Evolutionary conservation across 495 filamentous ascomycete species (phyloP), one percentile per base, ranked within the genome.

Genomic region (Neurospora sp.): DNA sequence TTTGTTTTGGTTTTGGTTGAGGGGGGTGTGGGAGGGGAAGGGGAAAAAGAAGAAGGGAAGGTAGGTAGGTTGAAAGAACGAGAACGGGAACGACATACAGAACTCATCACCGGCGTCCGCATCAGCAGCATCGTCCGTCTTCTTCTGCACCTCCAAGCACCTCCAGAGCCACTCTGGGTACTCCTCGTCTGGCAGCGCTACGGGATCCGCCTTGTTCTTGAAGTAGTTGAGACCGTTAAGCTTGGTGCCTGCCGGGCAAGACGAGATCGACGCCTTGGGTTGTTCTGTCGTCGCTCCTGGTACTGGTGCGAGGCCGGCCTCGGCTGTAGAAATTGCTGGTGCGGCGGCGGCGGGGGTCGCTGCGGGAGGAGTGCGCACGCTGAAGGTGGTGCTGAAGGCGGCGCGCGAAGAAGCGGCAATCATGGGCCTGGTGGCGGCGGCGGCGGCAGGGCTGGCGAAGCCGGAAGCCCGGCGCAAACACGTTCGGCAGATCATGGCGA

Each of bases 121-220:
- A 16, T 82, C 83, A 11, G 75, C 82, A 7, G 74, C 80, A 2
- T 75, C 78, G 11, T 76, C 79, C 2, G 75, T 77, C 44, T 85
- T 86, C 78, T 86, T 86, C 76, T 83, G 79, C 79, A 87, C 84
- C 20, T 89, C 88, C 35, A 98, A 83, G 75, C 94, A 88, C 0
- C 79, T 82, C 96, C 96, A 99, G 71, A 99, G 83, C 96, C 96
- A 99, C 14, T 85, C 87, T 18, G 96, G 96, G 84, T 99, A 99
- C 72, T 93, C 94, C 40, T 87, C 83, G 80, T 99, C 96, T 71
- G 91, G 87, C 77, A 90, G 84, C 39, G 96, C 96, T 12, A 97
- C 76, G 0, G 90, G 90, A 79, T 93, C 90, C 46, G 87, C 87
- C 74, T 80, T 82, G 72, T 83, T 84, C 85, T 97, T 98, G 78